Conservation (phyloP, 2,329 filamentous ascomycete species). For the Tolypocladium paradoxum region DNA sequence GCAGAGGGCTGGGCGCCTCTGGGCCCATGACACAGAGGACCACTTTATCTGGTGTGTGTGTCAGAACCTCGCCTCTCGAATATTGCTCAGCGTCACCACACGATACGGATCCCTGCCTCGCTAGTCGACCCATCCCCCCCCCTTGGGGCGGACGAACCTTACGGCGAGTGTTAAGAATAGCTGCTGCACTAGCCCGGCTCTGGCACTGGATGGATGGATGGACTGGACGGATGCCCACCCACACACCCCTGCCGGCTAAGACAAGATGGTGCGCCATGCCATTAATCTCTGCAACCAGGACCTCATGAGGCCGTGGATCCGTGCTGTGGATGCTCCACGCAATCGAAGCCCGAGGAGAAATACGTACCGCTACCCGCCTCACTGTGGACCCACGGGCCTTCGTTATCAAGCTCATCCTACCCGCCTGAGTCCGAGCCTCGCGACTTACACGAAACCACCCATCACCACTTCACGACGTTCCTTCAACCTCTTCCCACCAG, state of each 20-base stretch:
- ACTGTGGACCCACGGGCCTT: conserved; percentile 3
- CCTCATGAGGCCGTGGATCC: conserved; percentile 19
- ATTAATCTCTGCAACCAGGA: conserved; percentile 21
- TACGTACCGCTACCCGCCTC: conserved; percentile 4
- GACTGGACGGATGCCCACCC: background rate
- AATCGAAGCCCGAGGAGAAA: conserved; percentile 15
- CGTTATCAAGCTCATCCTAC: conserved; percentile 16
- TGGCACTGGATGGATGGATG: background rate
- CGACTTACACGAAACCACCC: conserved; percentile 6
- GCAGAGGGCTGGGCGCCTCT: conserved; percentile 10
- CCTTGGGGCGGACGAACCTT: conserved; percentile 20
- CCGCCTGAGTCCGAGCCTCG: conserved; percentile 8
- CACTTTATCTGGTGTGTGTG: conserved; percentile 36
- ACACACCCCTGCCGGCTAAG: conserved; percentile 18
- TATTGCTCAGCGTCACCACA: conserved; percentile 38
- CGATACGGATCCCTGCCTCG: conserved; percentile 18
- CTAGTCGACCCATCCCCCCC: conserved; percentile 14
- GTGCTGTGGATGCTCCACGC: conserved; percentile 25
- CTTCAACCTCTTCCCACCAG: conserved; percentile 15
- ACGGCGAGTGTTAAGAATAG: conserved; percentile 31
- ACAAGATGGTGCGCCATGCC: conserved; percentile 19
- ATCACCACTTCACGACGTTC: conserved; percentile 26
- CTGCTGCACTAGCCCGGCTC: conserved; percentile 22
- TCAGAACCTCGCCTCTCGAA: conserved; percentile 37
- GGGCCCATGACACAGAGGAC: conserved; percentile 19